Base-by-base conservation (phyloP, 2,329 filamentous ascomycete species). In the Amphichorda felina region DNA sequence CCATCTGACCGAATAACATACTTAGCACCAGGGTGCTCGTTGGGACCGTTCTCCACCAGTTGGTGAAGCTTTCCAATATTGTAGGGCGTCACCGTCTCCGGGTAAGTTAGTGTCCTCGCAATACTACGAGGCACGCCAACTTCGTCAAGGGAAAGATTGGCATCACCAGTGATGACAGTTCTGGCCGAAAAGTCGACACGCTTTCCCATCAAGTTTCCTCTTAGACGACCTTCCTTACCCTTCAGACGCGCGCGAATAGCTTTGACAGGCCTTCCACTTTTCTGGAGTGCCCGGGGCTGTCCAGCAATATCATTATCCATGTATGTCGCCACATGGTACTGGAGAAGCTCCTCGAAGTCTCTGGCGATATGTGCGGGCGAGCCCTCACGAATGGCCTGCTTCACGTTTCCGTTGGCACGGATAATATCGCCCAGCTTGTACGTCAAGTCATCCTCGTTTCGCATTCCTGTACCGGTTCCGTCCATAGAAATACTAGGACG, bases 251-350 rank as follows among this genome's bases (percentile, higher is more conserved):
- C 87, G 49, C 93, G 84, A 45, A 98, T 94, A 13, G 91, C 87
- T 66, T 98, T 98, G 46, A 98, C 82, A 1, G 93, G 88, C 52
- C 93, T 79, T 33, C 93, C 93, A 38, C 87, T 94, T 68, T 98
- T 98, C 54, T 98, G 93, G 52, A 96, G 69, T 3, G 91, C 89
- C 48, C 91, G 87, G 3, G 91, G 91, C 48, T 93, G 80, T 34
- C 89, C 88, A 43, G 93, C 91, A 60, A 96, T 95, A 56, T 98
- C 89, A 50, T 98, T 99, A 61, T 98, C 91, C 93, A 99, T 98
- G 61, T 95, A 94, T 1, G 93, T 98, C 30, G 93, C 93, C 40
- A 98, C 88, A 52, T 98, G 93, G 54, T 94, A 99, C 54, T 99
- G 93, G 26, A 99, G 68, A 22, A 98, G 66, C 43, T 81, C 78